Evolutionary conservation across 495 filamentous ascomycete genomes (phyloP).

Genomic region (Penicillium steckii): DNA sequence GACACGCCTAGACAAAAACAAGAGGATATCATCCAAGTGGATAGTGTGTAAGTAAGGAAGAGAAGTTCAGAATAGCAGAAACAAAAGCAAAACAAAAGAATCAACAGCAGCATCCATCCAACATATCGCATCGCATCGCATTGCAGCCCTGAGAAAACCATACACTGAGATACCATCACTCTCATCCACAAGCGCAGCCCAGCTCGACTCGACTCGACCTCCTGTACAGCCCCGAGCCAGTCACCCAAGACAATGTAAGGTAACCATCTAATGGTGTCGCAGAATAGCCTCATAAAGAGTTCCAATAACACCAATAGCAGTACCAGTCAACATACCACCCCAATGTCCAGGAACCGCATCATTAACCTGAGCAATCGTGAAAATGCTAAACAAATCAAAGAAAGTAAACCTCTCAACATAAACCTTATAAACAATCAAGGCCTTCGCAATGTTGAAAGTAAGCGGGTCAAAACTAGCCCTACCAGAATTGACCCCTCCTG

Average conservation of each 20-base stretch:
- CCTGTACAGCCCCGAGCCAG: constrained; percentile 20
- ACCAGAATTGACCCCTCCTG: constrained; percentile 14
- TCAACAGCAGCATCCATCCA: background rate
- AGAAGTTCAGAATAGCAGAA: background rate
- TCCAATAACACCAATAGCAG: constrained; percentile 65
- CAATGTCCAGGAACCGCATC: constrained; percentile 68
- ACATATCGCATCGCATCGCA: background rate
- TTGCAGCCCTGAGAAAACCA: no score
- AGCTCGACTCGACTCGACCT: constrained; percentile 5
- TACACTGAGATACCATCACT: background rate
- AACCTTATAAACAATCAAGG: constrained; percentile 71
- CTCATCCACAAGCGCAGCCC: constrained; percentile 4
- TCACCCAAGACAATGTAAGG: background rate
- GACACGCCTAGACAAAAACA: constrained; percentile 14
- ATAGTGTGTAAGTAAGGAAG: background rate
- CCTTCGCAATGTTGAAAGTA: constrained; percentile 85
- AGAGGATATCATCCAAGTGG: constrained; percentile 25
- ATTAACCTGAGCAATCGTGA: constrained; percentile 60
- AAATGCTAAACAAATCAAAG: constrained; percentile 57
- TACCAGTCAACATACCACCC: constrained; percentile 67
- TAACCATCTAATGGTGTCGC: constrained; percentile 55
- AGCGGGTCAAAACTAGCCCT: constrained; percentile 74
- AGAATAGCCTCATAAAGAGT: constrained; percentile 83
- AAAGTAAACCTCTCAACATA: constrained; percentile 70
- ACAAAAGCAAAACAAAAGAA: background rate